Percentiles rank a stretch among this genome's conserved stretches.
phyloP scores from a whole-genome alignment of 2,329 filamentous ascomycete species.

The Talaromyces sp. region DNA sequence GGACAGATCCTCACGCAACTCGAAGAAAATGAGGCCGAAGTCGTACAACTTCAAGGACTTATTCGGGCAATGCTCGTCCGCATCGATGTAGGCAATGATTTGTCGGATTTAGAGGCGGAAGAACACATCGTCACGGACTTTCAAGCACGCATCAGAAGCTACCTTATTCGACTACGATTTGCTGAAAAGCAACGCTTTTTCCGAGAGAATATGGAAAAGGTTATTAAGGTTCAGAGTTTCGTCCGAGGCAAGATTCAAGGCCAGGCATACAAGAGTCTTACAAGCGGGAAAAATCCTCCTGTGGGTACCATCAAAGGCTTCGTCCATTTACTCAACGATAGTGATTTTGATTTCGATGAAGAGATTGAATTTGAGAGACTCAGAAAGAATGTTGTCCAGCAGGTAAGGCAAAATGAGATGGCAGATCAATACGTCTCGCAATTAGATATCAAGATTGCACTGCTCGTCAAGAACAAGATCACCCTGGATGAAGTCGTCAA shows the following conservation, averaged over 20 bases:
- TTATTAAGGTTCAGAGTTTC: slow-evolving; percentile 97
- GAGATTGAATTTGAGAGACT: slow-evolving; percentile 95
- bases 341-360: slow-evolving; percentile 97
- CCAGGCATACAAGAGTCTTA: slow-evolving; percentile 96
- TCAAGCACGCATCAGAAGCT: slow-evolving; percentile 70
- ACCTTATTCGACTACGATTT: slow-evolving; percentile 69
- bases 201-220: slow-evolving; percentile 96
- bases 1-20: slow-evolving; percentile 64
- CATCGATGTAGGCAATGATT: slow-evolving; percentile 65
- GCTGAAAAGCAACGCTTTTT: slow-evolving; percentile 84
- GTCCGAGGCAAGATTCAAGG: slow-evolving; percentile 92
- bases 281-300: slow-evolving; percentile 91
- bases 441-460: slow-evolving; percentile 96
- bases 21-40: slow-evolving; percentile 61
- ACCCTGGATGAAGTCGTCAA: slow-evolving; percentile 96
- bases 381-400: slow-evolving; percentile 92
- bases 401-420: slow-evolving; percentile 95
- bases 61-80: slow-evolving; percentile 76
- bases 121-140: slow-evolving; percentile 72
- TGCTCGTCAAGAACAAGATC: slow-evolving; percentile 99
- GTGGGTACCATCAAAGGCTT: slow-evolving; percentile 98
- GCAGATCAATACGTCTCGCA: slow-evolving; percentile 98
- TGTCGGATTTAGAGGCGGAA: slow-evolving; percentile 75
- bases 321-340: slow-evolving; percentile 94
- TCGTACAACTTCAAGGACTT: slow-evolving; percentile 69